phyloP scores from a whole-genome alignment of 139 green algal species.

The Chlorella vulgaris region DNA sequence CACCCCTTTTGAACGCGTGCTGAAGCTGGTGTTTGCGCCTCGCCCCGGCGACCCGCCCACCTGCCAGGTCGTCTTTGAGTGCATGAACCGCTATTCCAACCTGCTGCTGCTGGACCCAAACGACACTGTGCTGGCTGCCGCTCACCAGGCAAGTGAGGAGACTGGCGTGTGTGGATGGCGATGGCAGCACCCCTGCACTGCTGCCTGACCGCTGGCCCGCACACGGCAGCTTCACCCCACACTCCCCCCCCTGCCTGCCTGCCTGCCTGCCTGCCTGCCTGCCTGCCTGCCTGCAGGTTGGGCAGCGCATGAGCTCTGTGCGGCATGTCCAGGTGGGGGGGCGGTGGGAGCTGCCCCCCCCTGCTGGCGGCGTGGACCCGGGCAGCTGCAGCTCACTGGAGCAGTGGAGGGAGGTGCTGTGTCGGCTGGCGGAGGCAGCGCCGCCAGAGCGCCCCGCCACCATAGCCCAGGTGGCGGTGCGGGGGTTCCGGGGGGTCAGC shows the following conservation, averaged over 20 bases:
- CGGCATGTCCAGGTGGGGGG: conserved; percentile 73
- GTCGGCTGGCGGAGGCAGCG: conserved; percentile 37
- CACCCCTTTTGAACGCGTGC: conserved; percentile 75
- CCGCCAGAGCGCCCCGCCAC: neutral
- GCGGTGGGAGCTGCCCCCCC: conserved; percentile 67
- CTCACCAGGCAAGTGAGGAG: conserved; percentile 50
- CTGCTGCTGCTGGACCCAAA: conserved; percentile 55
- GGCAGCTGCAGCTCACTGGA: conserved; percentile 20
- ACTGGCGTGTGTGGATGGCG: too few species aligned
- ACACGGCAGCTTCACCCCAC: neutral
- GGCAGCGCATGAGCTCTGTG: conserved; percentile 68
- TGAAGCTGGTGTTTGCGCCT: conserved; percentile 66
- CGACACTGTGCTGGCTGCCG: conserved; percentile 51
- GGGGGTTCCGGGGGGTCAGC: conserved; percentile 74
- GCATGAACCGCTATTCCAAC: conserved; percentile 78
- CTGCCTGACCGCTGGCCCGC: too few species aligned
- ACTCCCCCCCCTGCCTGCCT: too few species aligned
- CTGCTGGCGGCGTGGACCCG: conserved; percentile 61
- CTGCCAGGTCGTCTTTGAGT: conserved; percentile 68
- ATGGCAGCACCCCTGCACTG: neutral
- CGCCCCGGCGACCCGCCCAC: conserved; percentile 53
- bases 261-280: neutral
- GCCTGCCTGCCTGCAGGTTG: conserved; percentile 55
- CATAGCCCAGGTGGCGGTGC: conserved; percentile 38
- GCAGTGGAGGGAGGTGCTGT: conserved; percentile 54